Evolutionary conservation across 495 filamentous ascomycete species (phyloP).

Genomic region (Penicillium argentinense): DNA sequence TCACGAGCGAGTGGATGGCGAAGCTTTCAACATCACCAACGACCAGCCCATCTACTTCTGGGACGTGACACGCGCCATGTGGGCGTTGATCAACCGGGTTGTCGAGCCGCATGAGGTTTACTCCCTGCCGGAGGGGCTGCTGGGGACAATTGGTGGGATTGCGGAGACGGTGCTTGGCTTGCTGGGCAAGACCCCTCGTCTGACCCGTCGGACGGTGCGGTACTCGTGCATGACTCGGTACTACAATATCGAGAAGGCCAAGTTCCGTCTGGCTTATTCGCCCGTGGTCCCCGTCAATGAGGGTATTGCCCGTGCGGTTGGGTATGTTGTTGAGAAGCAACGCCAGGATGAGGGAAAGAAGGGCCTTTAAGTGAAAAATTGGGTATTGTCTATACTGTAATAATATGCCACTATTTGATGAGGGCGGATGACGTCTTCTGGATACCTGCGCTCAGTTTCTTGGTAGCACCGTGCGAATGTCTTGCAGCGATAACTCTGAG

Average conservation of each 20-base stretch:
- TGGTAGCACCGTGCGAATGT: too few species aligned
- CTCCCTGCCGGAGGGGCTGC: slow-evolving; percentile 63
- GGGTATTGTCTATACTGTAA: slow-evolving; percentile 27
- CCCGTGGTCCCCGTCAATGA: slow-evolving; percentile 75
- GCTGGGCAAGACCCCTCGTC: slow-evolving; percentile 69
- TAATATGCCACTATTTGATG: slow-evolving; percentile 24
- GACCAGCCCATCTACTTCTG: slow-evolving; percentile 92
- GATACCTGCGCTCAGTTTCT: too few species aligned
- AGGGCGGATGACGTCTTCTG: too few species aligned
- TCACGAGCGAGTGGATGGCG: slow-evolving; percentile 82
- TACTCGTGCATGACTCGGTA: slow-evolving; percentile 82
- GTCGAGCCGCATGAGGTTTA: slow-evolving; percentile 67
- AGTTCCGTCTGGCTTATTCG: slow-evolving; percentile 69
- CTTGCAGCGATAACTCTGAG: too few species aligned
- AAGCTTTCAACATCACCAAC: slow-evolving; percentile 96
- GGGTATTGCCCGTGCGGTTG: slow-evolving; percentile 68
- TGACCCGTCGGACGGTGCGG: slow-evolving; percentile 72
- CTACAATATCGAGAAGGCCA: slow-evolving; percentile 84
- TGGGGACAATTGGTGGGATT: slow-evolving; percentile 62
- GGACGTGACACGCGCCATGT: slow-evolving; percentile 82
- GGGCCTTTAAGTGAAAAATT: slow-evolving; percentile 33
- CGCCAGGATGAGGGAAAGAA: slow-evolving; percentile 42
- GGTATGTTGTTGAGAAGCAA: slow-evolving; percentile 59
- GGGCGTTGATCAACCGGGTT: slow-evolving; percentile 67
- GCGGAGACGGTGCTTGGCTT: slow-evolving; percentile 68